phyloP scores from a whole-genome alignment of 2,329 filamentous ascomycete species.

The Monosporascus sp. region DNA sequence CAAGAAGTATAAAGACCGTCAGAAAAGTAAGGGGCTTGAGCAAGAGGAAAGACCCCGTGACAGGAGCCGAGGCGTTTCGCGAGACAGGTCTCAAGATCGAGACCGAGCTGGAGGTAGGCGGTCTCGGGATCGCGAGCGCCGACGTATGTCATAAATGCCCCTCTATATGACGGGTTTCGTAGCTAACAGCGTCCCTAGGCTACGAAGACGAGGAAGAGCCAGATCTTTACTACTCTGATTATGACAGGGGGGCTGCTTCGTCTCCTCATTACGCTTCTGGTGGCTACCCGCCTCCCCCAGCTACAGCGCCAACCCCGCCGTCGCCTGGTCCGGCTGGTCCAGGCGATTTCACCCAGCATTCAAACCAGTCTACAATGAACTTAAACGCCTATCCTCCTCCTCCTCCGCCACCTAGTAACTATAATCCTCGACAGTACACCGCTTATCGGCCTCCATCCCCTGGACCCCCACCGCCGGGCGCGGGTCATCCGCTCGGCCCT shows the following conservation, averaged over 20 bases:
- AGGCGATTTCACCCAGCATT: constrained; percentile 22
- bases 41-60: constrained; percentile 30
- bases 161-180: not conserved
- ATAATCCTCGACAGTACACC: constrained; percentile 24
- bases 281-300: constrained; percentile 7
- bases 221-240: constrained; percentile 18
- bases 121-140: constrained; percentile 32
- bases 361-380: constrained; percentile 24
- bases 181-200: constrained; percentile 16
- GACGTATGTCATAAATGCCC: constrained; percentile 17
- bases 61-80: constrained; percentile 14
- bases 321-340: constrained; percentile 7
- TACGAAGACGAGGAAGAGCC: constrained; percentile 25
- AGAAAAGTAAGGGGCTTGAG: constrained; percentile 34
- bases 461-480: constrained; percentile 16
- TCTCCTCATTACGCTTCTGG: constrained; percentile 26
- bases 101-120: constrained; percentile 18
- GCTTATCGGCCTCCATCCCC: constrained; percentile 20
- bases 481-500: constrained; percentile 19
- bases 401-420: constrained; percentile 6
- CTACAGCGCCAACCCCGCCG: constrained; percentile 5
- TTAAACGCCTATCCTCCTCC: constrained; percentile 21
- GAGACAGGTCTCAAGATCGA: constrained; percentile 18
- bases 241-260: constrained; percentile 17
- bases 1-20: constrained; percentile 51